Evolutionary conservation across 2,329 filamentous ascomycete genomes (phyloP), one percentile per base, ranked within the genome.

Genomic region (Endothia cerciana): DNA sequence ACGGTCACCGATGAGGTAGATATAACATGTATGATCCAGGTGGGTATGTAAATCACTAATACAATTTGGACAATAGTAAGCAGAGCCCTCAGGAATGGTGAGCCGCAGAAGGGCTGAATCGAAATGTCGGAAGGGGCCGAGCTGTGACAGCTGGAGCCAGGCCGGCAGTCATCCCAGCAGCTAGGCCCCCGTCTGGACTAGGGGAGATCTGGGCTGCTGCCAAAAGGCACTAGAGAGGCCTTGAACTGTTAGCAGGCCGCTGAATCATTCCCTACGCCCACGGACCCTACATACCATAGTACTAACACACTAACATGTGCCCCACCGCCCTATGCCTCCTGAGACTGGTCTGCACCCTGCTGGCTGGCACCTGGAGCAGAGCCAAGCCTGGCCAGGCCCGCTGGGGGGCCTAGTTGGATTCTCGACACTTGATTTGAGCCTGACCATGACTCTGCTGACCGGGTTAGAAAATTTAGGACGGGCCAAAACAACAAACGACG

Each of bases 401-500:
- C 28, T 60, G 36, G 36, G 10, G 43, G 22, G 43, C 36, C 28
- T 43, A 55, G 60, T 33, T 30, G 33, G 25, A 51, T 30, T 28
- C 47, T 51, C 47, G 25, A 51, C 41, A 36, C 25, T 43, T 22
- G n/a, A 15, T 33, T 45, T 55, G 60, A 53, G 22, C 49, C 47
- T 62, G 60, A 62, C 60, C 25, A n/a, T 62, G 60, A 56, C 49
- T 19, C 60, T 56, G 57, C 38, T 59, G 57, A 59, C 57, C 28
- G 57, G 57, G 57, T 28, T 59, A 55, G 64, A 66, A 66, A 66
- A 66, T 60, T 58, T 58, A 41, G 40, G 57, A 53, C 57, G 40
- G 41, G 45, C 57, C 61, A 67, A 65, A 67, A 57, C 64, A 67
- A 61, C 60, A 63, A 66, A 64, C 62, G 60, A 63, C 57, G 65